Base-by-base conservation (phyloP, 306 rosid species). In the Carpinus fangiana region DNA sequence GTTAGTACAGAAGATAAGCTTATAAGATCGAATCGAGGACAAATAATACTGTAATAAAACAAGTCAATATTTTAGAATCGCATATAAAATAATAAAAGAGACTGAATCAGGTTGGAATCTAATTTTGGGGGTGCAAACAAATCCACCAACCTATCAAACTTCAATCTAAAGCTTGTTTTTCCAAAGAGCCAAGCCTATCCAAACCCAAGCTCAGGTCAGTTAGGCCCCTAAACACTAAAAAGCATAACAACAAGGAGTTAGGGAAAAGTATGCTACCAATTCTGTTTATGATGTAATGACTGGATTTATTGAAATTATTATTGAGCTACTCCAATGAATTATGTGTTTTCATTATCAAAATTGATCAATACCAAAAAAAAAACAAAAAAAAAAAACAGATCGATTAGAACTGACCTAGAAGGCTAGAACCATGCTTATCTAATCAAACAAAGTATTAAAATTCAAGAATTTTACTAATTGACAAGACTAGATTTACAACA, bases 1-100 rank as follows among this genome's bases (percentile, higher is more conserved):
- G 38, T 31, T 60, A 21, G 76, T 31, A 48, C 50, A 66, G 38
- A 70, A 50, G 48, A 56, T 26, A 76, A 38, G 67, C 26, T 54
- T 73, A 77, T 26, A 77, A 77, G 57, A 53, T 23, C 51, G 48
- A 28, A 14, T 62, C 20, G 34, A 28, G 50, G 3, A 12, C 52
- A 62, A 45, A 48, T 12, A 34, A 2, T 11, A 53, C 48, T 62
- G 51, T 14, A 76, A 64, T 45, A 34, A 31, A 14, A 46, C 21
- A 34, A 26, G 26, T 1, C 26, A 23, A 23, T 4, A 3, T 28
- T 43, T 7, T 46, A 16, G 18, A 69, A 77, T 31, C 21, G 34
- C 12, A 28, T 13, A 34, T 5, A 13, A 34, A 64, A 34, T 23
- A 59, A 59, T 20, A 59, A 10, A 7, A 64, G 45, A 34, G 47